phyloP scores from a whole-genome alignment of 352 stramenopile species.

The Peronospora destructor region DNA sequence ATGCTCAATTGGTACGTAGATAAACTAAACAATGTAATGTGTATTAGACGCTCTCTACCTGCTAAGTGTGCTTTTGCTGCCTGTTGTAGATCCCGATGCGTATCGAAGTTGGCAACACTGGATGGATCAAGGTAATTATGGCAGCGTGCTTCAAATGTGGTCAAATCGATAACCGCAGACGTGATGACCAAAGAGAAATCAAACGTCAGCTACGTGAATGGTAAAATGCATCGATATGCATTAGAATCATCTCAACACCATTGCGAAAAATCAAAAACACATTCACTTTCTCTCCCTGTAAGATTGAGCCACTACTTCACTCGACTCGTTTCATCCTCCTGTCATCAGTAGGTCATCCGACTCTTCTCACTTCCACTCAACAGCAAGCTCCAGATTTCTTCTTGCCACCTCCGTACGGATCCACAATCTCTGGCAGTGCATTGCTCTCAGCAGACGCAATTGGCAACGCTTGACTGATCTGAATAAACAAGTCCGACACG shows the following conservation, averaged over 20 bases:
- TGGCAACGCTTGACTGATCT: slow-evolving; percentile 80
- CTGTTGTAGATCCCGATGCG: slow-evolving; percentile 56
- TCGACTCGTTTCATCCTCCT: slow-evolving; percentile 11
- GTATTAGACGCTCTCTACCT: too few relatives aligned
- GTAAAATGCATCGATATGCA: slow-evolving; percentile 20
- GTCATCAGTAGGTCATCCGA: slow-evolving; percentile 7
- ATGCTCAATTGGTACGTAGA: slow-evolving; percentile 63
- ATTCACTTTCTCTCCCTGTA: slow-evolving; percentile 16
- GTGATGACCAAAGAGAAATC: slow-evolving; percentile 65
- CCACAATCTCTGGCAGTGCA: slow-evolving; percentile 77
- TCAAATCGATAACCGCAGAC: slow-evolving; percentile 66
- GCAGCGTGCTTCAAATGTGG: slow-evolving; percentile 59
- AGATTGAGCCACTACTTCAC: slow-evolving; percentile 6
- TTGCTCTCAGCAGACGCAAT: slow-evolving; percentile 70
- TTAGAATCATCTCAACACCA: slow-evolving; percentile 1
- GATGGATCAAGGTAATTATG: slow-evolving; percentile 83
- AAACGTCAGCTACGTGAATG: slow-evolving; percentile 74
- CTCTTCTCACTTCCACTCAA: slow-evolving; percentile 21
- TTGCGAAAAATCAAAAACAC: slow-evolving; percentile 31
- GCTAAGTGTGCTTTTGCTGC: background rate
- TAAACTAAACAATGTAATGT: too few relatives aligned
- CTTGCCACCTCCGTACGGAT: slow-evolving; percentile 77
- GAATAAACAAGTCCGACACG: slow-evolving; percentile 91
- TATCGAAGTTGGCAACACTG: slow-evolving; percentile 64
- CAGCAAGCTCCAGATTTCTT: slow-evolving; percentile 82